Evolutionary conservation across 1,284 basidiomycete genomes (phyloP), one percentile per base, ranked within the genome.

Genomic region (Psilocybe mexicana): DNA sequence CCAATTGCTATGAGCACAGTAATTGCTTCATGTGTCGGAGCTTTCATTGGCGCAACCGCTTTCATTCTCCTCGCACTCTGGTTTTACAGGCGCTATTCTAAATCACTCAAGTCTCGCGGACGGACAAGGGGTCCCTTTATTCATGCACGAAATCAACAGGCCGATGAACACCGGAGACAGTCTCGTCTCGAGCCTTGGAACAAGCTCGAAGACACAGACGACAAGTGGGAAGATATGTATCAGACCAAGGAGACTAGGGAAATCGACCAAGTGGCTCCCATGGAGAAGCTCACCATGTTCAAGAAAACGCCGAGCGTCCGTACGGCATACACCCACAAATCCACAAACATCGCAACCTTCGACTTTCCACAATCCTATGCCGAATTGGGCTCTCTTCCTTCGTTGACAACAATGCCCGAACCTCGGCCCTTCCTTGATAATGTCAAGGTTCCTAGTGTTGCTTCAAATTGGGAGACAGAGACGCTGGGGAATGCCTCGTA

Each of bases 261-360:
- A 48, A 69, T 73, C 26, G 69, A 74, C 45, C 69, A 65, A 51
- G 70, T 78, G 23, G 76, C 72, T 1, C 75, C 81, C 23, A 80
- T 82, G 76, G 80, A 82, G 65, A 81, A 79, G 61, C 77, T 85
- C 43, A 79, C 77, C 43, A 84, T 90, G 85, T 89, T 88, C 76
- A 83, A 87, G 70, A 88, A 87, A 66, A 78, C 79, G 3, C 78
- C 79, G 3, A 85, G 83, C 63, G 70, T 82, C 51, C 79, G 79
- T 58, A 82, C 84, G 2, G 76, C 74, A n/a, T 77, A 74, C 60
- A 78, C 78, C 23, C 70, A 73, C 58, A 74, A 75, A 48, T 72
- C 73, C 12, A 72, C 76, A 5, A 74, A 77, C 45, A 69, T 68
- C 24, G 59, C 67, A 43, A 67, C 67, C 28, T 70, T 76, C 58